These are phyloP conservation scores for Pseudevernia furfuracea DNA, from an alignment of 495 filamentous ascomycete genomes.

Conservation along the genomic window DNA sequence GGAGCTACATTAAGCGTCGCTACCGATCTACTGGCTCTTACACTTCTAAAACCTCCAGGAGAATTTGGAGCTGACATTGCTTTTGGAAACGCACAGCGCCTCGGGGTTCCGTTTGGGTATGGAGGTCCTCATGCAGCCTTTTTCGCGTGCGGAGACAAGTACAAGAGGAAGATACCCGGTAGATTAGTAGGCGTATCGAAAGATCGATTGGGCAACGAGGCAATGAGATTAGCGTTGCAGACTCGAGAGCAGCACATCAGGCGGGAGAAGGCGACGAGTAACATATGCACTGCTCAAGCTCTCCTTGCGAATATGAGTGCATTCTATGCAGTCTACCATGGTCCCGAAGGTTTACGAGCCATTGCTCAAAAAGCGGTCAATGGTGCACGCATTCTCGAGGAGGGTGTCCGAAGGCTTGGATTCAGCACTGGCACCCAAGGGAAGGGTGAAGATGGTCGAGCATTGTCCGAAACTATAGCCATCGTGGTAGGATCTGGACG, in stretches of 20 bases:
- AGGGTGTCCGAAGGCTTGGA: constrained; percentile 57
- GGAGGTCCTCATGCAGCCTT: constrained; percentile 96
- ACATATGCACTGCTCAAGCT: constrained; percentile 96
- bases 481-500: constrained; percentile 48
- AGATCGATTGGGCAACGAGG: constrained; percentile 75
- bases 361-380: constrained; percentile 75
- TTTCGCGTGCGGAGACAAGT: constrained; percentile 86
- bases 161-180: constrained; percentile 94
- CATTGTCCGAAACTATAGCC: constrained; percentile 75
- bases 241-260: constrained; percentile 97
- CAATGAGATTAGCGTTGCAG: constrained; percentile 84
- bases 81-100: constrained; percentile 89
- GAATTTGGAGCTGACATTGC: constrained; percentile 97
- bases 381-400: constrained; percentile 61
- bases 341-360: constrained; percentile 71
- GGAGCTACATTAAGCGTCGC: constrained; percentile 82
- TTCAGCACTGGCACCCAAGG: constrained; percentile 52
- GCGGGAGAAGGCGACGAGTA: constrained; percentile 96
- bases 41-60: constrained; percentile 80
- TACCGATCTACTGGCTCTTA: constrained; percentile 86
- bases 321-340: constrained; percentile 97
- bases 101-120: constrained; percentile 90
- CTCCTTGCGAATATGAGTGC: constrained; percentile 95
- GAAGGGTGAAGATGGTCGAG: constrained; percentile 46
- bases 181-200: constrained; percentile 89